A percentile compares a stretch with the other conserved stretches of the same genome.
These are phyloP conservation scores for Thermothelomyces thermophilus DNA, from an alignment of 2,329 filamentous ascomycete species.

Conservation along the genomic window DNA sequence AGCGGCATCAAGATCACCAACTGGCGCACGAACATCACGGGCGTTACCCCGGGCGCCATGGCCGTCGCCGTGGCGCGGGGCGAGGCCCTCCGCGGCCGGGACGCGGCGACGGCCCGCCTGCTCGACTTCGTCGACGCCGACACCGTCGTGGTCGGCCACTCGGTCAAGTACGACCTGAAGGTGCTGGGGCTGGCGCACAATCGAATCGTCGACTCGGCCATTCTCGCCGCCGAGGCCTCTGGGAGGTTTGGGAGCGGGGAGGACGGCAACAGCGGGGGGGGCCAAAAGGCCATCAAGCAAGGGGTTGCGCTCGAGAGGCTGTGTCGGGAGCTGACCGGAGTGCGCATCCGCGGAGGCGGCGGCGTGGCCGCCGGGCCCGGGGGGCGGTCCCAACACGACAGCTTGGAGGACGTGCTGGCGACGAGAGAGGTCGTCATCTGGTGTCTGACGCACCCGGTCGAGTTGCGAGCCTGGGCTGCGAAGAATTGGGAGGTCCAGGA, in stretches of 20 bases:
- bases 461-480: neutral
- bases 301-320: neutral
- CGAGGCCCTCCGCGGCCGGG: neutral
- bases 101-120: neutral
- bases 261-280: neutral
- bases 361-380: too few species aligned
- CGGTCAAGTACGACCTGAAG: neutral
- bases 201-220: neutral
- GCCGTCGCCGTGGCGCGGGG: neutral
- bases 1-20: neutral
- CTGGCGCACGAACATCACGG: neutral
- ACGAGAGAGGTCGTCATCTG: slow-evolving; percentile 5
- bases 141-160: neutral
- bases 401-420: slow-evolving; percentile 5
- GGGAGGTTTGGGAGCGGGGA: neutral
- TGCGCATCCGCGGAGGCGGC: neutral
- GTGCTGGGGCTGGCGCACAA: neutral
- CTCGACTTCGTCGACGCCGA: neutral
- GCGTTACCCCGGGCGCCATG: neutral
- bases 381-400: neutral
- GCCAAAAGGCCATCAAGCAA: too few species aligned
- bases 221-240: neutral
- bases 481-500: neutral
- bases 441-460: neutral
- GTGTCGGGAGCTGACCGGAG: neutral